Evolutionary conservation across 2,329 filamentous ascomycete genomes (phyloP).

Genomic region (Zymoseptoria pseudotritici): DNA sequence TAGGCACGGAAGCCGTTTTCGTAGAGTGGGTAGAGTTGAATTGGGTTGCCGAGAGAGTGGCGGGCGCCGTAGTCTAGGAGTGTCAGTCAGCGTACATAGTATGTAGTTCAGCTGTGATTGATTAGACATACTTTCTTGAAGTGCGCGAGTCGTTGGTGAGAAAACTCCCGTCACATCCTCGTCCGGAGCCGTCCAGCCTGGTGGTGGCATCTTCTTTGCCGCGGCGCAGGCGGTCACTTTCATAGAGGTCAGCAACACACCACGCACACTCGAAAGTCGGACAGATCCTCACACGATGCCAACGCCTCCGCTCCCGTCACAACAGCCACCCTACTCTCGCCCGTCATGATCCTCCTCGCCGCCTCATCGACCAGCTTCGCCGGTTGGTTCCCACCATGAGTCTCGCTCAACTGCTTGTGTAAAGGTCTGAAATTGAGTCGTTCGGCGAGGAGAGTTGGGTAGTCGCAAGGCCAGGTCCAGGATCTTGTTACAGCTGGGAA

Average conservation of each 20-base stretch:
- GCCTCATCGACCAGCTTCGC: constrained; percentile 57
- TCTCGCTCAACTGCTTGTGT: constrained; percentile 43
- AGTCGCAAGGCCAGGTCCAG: constrained; percentile 60
- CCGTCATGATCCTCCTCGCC: constrained; percentile 48
- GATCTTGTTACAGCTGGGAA: constrained; percentile 48
- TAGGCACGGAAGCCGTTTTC: constrained; percentile 57
- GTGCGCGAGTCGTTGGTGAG: constrained; percentile 42
- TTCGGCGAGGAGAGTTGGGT: constrained; percentile 48
- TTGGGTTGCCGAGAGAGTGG: constrained; percentile 55
- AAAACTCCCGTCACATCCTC: constrained; percentile 43
- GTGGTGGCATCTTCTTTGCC: constrained; percentile 48
- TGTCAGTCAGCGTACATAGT: background rate
- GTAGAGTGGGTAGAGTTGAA: constrained; percentile 61
- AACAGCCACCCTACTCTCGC: constrained; percentile 50
- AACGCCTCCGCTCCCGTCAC: constrained; percentile 59
- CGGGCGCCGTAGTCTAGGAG: constrained; percentile 46
- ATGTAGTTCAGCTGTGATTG: no score
- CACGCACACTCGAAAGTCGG: background rate
- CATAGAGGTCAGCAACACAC: background rate
- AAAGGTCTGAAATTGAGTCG: constrained; percentile 42
- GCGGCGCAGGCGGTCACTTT: constrained; percentile 48
- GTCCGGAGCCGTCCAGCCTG: constrained; percentile 50
- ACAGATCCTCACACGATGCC: constrained; percentile 44
- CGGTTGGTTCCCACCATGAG: constrained; percentile 58
- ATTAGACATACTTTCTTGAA: constrained; percentile 20